phyloP scores from a whole-genome alignment of 139 green algal genomes.

The Edaphochlamys debaryana region DNA sequence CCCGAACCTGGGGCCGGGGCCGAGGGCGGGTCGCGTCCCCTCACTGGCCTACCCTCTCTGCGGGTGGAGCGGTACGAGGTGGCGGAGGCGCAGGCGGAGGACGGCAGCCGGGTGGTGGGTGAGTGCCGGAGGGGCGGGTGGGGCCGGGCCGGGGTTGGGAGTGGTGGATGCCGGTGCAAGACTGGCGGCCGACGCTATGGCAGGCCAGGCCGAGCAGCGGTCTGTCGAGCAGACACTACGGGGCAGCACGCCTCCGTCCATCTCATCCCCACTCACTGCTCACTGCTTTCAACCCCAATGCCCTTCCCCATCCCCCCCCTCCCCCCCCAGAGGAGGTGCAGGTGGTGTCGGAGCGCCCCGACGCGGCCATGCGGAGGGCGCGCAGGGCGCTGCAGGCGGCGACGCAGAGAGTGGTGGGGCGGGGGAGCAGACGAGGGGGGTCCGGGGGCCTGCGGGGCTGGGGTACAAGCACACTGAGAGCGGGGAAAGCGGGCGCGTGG shows the following conservation, averaged over 20 bases:
- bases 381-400: constrained; percentile 11
- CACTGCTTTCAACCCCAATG: no score
- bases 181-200: no score
- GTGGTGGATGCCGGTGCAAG: not conserved
- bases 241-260: no score
- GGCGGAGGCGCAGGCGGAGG: constrained; percentile 20
- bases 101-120: constrained; percentile 21
- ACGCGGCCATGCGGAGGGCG: not conserved
- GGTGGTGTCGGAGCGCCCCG: not conserved
- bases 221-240: not conserved
- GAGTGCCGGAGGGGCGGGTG: not conserved
- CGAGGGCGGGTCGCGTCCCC: no score
- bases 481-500: no score
- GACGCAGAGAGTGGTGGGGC: no score
- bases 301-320: not conserved
- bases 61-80: constrained; percentile 33
- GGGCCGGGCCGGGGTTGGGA: not conserved
- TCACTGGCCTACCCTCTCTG: no score
- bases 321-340: constrained; percentile 15
- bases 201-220: not conserved
- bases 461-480: no score
- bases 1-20: not conserved
- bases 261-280: no score
- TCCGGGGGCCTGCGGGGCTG: no score
- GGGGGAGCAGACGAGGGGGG: no score